phyloP scores from a whole-genome alignment of 768 basidiomycete genomes.

The Lentinula guzmanii region DNA sequence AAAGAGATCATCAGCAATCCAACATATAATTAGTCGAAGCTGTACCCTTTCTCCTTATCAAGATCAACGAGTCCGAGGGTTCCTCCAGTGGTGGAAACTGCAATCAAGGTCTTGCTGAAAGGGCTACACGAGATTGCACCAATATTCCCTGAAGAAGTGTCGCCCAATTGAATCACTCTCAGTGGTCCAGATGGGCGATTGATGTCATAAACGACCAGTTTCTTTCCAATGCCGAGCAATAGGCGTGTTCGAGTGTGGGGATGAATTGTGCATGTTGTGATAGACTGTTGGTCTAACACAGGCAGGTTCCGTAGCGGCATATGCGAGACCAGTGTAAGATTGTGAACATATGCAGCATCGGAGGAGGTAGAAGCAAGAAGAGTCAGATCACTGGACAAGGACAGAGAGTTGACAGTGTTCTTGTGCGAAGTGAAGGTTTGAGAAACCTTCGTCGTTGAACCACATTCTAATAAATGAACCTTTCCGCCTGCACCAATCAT shows the following conservation, averaged over 20 bases:
- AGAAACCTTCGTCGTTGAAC: slow-evolving; percentile 28
- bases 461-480: slow-evolving; percentile 46
- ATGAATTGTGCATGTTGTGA: slow-evolving; percentile 55
- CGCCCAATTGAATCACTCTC: slow-evolving; percentile 45
- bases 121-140: slow-evolving; percentile 59
- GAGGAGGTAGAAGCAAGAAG: slow-evolving; percentile 53
- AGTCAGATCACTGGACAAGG: slow-evolving; percentile 52
- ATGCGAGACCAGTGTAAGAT: slow-evolving; percentile 48
- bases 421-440: slow-evolving; percentile 51
- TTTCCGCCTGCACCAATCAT: slow-evolving; percentile 42
- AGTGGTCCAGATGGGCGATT: slow-evolving; percentile 49
- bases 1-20: background rate
- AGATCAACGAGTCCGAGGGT: slow-evolving; percentile 58
- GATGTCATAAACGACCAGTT: slow-evolving; percentile 58
- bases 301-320: slow-evolving; percentile 51
- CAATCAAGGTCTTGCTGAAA: slow-evolving; percentile 70
- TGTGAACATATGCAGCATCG: slow-evolving; percentile 51
- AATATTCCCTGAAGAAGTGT: slow-evolving; percentile 40
- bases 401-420: slow-evolving; percentile 40
- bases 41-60: slow-evolving; percentile 68
- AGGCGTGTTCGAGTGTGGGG: slow-evolving; percentile 56
- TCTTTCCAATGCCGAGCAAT: slow-evolving; percentile 45
- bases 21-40: background rate
- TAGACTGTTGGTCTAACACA: slow-evolving; percentile 20
- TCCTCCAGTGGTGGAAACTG: slow-evolving; percentile 49